Percentiles rank a stretch among this genome's conserved stretches.
These are phyloP conservation scores for Omphalea diandra DNA, from an alignment of 441 rosid species.

Conservation along the genomic window DNA sequence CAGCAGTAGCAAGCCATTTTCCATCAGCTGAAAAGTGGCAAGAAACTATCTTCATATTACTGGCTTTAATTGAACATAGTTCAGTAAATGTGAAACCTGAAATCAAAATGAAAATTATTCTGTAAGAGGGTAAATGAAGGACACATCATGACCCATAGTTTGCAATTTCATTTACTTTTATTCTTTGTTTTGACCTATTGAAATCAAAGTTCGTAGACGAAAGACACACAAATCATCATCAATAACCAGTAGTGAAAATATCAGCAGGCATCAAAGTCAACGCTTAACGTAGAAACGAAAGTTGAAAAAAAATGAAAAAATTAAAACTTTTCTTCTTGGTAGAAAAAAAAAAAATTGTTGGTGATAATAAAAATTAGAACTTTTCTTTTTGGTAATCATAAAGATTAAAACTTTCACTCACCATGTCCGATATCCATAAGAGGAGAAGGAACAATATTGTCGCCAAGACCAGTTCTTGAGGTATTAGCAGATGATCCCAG, in stretches of 20 bases:
- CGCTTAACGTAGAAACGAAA: background rate
- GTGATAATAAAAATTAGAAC: too few relatives aligned
- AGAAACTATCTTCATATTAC: background rate
- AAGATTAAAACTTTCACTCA: too few relatives aligned
- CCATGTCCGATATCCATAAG: background rate
- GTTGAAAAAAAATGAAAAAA: background rate
- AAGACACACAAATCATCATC: background rate
- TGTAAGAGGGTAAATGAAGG: background rate
- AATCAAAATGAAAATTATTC: background rate
- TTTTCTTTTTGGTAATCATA: too few relatives aligned
- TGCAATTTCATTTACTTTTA: background rate
- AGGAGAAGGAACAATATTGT: background rate
- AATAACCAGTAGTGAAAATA: background rate
- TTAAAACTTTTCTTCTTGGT: too few relatives aligned
- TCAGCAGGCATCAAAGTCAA: background rate
- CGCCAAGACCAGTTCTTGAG: background rate
- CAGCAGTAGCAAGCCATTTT: constrained; percentile 8
- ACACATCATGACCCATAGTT: background rate
- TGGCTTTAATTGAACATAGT: background rate
- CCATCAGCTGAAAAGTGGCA: constrained; percentile 4
- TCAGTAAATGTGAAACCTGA: background rate
- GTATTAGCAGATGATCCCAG: background rate
- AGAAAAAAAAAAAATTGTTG: too few relatives aligned
- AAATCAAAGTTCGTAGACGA: background rate
- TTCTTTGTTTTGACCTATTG: constrained; percentile 3